Conservation (phyloP, 2,329 filamentous ascomycete species). For the Diaporthe velutina region DNA sequence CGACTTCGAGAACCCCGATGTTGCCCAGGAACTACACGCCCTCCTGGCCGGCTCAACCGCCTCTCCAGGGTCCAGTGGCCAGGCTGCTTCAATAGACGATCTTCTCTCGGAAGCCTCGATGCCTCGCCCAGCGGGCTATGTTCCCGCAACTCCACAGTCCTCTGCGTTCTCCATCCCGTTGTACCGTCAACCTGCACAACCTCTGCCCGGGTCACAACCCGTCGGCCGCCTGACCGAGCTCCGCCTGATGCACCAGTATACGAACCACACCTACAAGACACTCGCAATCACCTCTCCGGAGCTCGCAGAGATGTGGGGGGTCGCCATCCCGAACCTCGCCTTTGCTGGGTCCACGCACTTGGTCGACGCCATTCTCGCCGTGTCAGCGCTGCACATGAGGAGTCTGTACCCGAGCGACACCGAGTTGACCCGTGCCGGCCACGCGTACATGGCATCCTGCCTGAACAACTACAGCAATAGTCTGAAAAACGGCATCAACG, state of each 20-base stretch:
- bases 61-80: constrained; percentile 31
- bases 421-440: constrained; percentile 71
- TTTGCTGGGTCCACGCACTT: constrained; percentile 71
- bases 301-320: constrained; percentile 70
- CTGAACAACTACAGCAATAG: constrained; percentile 71
- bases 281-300: constrained; percentile 66
- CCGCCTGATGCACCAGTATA: constrained; percentile 75
- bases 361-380: constrained; percentile 73
- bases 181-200: constrained; percentile 51
- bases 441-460: constrained; percentile 75
- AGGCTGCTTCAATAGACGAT: constrained; percentile 33
- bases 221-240: constrained; percentile 68
- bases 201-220: constrained; percentile 52
- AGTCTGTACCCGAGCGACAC: constrained; percentile 69
- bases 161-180: constrained; percentile 50
- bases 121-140: constrained; percentile 35
- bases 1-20: constrained; percentile 70
- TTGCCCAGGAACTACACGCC: constrained; percentile 58
- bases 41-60: constrained; percentile 44
- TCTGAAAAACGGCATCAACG: constrained; percentile 68
- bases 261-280: constrained; percentile 70
- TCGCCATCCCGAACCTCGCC: constrained; percentile 71
- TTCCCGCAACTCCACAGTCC: constrained; percentile 23
- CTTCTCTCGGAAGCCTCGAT: constrained; percentile 17
- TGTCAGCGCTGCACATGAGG: constrained; percentile 73